Base-by-base conservation (phyloP, 179 eudicot genomes). In the Beta macrorhiza region DNA sequence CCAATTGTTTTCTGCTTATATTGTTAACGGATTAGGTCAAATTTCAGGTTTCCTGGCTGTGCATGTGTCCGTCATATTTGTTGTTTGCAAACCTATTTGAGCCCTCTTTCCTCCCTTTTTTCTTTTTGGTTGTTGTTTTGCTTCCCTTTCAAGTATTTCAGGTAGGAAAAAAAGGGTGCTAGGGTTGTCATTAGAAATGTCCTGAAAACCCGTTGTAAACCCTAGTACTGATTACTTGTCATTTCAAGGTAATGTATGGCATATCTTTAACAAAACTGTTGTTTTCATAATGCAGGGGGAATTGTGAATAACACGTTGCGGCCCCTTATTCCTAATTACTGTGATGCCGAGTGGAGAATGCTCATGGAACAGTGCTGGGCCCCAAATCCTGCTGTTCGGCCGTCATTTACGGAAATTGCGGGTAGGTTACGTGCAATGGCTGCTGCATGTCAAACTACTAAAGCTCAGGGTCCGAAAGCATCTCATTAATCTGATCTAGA, bases 361-460 rank as follows among this genome's bases (percentile, higher is more conserved):
- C 87, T 88, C 8, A 88, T 88, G 90, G 90, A 88, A 81, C 89
- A 88, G 51, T 88, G 90, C 76, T 88, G 90, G 90, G 89, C 89
- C n/a, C 89, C 90, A 17, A 86, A 88, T 69, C 90, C 90, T 75
- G 52, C 83, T 32, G 79, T 55, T 53, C 86, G 90, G 25, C 90
- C 90, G 53, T 86, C 87, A 22, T 88, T 88, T 79, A 88, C 90
- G 0, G 90, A 88, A 78, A 88, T 88, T 9, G 87, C 90, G 3
- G 86, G 72, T 19, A 85, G 89, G n/a, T 59, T 88, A 13, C 90
- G 89, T 44, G 20, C 86, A 51, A 86, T 88, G 90, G 85, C 89
- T 72, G 87, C 87, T 32, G 90, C 90, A 12, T 88, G 90, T 82
- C 90, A 65, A 77, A 73, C 87, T n/a, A 88, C 87, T n/a, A 88